Conservation (phyloP, 768 basidiomycete genomes). For the Cyclocybe aegerita region DNA sequence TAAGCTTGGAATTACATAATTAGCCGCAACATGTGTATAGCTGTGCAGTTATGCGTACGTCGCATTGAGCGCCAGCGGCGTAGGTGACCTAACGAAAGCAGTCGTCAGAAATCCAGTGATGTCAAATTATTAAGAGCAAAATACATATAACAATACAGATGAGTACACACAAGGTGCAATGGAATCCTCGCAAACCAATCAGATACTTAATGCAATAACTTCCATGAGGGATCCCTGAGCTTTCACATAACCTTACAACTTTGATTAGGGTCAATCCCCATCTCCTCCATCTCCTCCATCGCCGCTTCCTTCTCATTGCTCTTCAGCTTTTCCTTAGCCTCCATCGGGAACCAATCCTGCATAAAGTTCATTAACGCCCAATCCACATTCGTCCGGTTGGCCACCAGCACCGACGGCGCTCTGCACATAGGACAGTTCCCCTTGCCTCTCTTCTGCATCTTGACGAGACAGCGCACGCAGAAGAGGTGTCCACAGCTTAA, state of each 20-base stretch:
- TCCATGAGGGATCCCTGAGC: no score
- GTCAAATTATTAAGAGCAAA: no score
- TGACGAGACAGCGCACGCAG: conserved; percentile 79
- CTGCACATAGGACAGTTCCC: conserved; percentile 85
- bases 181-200: no score
- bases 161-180: no score
- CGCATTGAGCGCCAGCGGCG: no score
- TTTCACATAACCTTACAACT: conserved; percentile 42
- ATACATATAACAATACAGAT: no score
- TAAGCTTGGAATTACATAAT: no score
- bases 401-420: conserved; percentile 70
- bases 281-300: conserved; percentile 62
- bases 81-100: no score
- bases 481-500: conserved; percentile 79
- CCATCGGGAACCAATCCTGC: conserved; percentile 89
- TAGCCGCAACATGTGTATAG: no score
- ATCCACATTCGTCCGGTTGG: conserved; percentile 76
- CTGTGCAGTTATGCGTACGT: no score
- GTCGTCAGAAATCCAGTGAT: no score
- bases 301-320: conserved; percentile 76
- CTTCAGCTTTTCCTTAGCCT: conserved; percentile 71
- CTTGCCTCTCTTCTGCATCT: conserved; percentile 84
- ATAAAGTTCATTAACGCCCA: conserved; percentile 82
- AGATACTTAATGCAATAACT: no score
- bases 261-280: conserved; percentile 55